A percentile compares a stretch with the other conserved stretches of the same genome.
Evolutionary conservation across 78 protist species (phyloP).

Genomic region (Protostelium mycophagum): DNA sequence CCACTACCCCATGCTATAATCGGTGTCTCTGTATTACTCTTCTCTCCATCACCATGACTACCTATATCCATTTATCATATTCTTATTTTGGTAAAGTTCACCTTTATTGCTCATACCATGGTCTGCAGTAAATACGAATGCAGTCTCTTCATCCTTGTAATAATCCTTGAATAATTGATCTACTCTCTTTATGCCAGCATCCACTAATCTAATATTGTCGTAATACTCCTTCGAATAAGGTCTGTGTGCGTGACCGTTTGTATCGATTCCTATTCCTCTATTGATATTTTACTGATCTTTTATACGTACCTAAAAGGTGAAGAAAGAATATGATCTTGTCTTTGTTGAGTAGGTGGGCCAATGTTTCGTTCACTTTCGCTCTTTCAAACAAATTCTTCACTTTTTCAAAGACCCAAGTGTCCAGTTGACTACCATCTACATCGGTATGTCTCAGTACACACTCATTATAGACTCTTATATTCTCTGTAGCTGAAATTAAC

Average conservation of each 20-base stretch:
- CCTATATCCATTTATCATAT: slow-evolving; percentile 1
- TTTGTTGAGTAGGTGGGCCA: slow-evolving; percentile 1
- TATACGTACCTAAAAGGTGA: slow-evolving; percentile 74
- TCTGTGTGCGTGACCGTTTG: slow-evolving; percentile 76
- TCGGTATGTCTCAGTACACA: neutral
- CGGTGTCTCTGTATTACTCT: slow-evolving; percentile 84
- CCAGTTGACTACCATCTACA: slow-evolving; percentile 50
- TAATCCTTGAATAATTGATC: slow-evolving; percentile 23
- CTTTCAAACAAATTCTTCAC: slow-evolving; percentile 26
- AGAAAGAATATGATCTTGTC: slow-evolving; percentile 57
- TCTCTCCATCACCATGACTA: slow-evolving; percentile 87
- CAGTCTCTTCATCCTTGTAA: slow-evolving; percentile 64
- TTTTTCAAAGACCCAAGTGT: slow-evolving; percentile 75
- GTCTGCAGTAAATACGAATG: slow-evolving; percentile 79
- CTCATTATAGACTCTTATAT: no score
- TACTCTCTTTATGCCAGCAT: slow-evolving; percentile 43
- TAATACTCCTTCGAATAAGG: slow-evolving; percentile 70
- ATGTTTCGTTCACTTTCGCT: slow-evolving; percentile 34
- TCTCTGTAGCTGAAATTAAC: no score
- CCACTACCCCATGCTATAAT: slow-evolving; percentile 86
- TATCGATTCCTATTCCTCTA: slow-evolving; percentile 27
- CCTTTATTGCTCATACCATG: slow-evolving; percentile 88
- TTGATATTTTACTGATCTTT: neutral
- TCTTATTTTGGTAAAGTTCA: neutral
- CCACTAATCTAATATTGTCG: slow-evolving; percentile 48